A percentile compares a stretch with the other conserved stretches of the same genome.
Conservation (phyloP, 768 basidiomycete species). For the Exidia glandulosa region DNA sequence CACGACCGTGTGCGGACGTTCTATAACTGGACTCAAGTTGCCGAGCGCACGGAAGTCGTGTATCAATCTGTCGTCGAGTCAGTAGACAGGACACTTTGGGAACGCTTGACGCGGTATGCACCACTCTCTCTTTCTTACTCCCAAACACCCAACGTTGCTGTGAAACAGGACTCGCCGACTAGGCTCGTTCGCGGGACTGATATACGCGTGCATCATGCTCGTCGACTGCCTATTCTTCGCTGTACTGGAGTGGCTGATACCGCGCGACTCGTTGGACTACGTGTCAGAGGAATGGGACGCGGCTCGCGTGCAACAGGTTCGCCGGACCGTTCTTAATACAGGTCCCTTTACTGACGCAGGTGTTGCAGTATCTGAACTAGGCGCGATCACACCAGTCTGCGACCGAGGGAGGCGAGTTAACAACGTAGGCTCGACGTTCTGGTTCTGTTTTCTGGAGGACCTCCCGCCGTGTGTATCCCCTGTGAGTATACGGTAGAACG, state of each 20-base stretch:
- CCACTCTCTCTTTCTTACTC: background rate
- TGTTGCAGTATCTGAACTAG: too few relatives aligned
- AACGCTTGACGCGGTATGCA: constrained; percentile 61
- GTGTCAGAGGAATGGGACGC: constrained; percentile 56
- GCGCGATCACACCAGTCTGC: too few relatives aligned
- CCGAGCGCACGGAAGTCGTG: constrained; percentile 72
- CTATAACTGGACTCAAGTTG: constrained; percentile 79
- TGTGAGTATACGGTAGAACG: too few relatives aligned
- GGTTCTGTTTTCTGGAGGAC: too few relatives aligned
- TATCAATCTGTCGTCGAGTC: constrained; percentile 59
- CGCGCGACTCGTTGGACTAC: constrained; percentile 64
- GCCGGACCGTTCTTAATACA: background rate
- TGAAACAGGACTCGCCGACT: constrained; percentile 55
- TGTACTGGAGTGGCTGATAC: constrained; percentile 76
- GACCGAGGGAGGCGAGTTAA: too few relatives aligned
- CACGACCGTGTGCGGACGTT: constrained; percentile 71
- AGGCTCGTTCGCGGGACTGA: constrained; percentile 74
- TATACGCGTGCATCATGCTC: constrained; percentile 78
- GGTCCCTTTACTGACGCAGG: background rate
- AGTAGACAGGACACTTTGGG: constrained; percentile 58
- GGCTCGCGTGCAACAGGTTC: constrained; percentile 22
- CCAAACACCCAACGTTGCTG: background rate
- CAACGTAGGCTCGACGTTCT: too few relatives aligned
- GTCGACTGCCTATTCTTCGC: constrained; percentile 85
- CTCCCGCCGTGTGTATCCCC: too few relatives aligned